Evolutionary conservation across 108 stramenopile genomes (phyloP), one percentile per base, ranked within the genome.

Genomic region (Discostella stelligeroides): DNA sequence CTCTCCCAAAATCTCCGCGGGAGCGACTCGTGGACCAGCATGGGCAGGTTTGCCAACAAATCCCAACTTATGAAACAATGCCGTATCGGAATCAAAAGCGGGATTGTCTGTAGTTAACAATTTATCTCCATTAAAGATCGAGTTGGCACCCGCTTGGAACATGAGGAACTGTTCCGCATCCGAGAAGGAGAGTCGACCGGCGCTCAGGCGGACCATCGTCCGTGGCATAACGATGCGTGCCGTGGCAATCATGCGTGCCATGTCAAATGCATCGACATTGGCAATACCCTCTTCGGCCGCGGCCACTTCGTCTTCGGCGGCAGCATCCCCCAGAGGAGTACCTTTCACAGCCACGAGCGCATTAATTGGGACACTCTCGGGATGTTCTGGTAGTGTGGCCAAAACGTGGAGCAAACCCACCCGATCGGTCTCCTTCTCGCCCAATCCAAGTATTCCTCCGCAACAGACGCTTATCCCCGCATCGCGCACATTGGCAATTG

Each of bases 121-220:
- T 79, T 92, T 95, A 76, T 98, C 98, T 13, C 98, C 98, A 63
- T 96, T 98, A 75, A 98, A 98, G 66, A 98, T 98, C 48, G 95
- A 96, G 82, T 98, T 98, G 41, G 98, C 98, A 17, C 98, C 98
- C 10, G 97, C 97, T 75, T 94, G 90, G 85, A 98, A 98, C 96
- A 98, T 97, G 50, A 98, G 68, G 65, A 76, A 97, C 80, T 98
- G 97, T 66, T 97, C 98, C 25, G 95, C 95, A 65, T 97, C 86
- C 48, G 88, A 88, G 72, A 98, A 97, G 58, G 92, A 92, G 38
- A 98, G 73, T 17, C 98, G 88, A 15, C 98, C 98, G 8, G 98
- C 98, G 23, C 92, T 94, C 50, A 98, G 84, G 8, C 98, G 94
- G 24, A 98, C 98, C 98, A 98, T 96, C 43, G 97, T 97, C 18